These are phyloP conservation scores for Endocalyx cinctus DNA, from an alignment of 2,329 filamentous ascomycete species.

Conservation along the genomic window DNA sequence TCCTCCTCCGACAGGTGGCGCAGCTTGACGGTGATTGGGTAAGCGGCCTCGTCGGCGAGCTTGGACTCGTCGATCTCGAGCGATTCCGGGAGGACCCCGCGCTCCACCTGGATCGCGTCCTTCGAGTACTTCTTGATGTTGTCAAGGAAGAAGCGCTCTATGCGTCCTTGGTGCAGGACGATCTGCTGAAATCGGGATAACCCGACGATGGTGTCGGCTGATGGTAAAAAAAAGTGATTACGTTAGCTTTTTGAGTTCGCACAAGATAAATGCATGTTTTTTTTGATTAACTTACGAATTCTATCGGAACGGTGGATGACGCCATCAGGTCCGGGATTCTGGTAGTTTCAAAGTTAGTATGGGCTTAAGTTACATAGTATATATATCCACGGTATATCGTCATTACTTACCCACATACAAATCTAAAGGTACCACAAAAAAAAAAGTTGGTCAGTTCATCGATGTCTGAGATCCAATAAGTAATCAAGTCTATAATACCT, in stretches of 20 bases:
- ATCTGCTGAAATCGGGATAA: slow-evolving; percentile 54
- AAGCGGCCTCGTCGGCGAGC: slow-evolving; percentile 42
- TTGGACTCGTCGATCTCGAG: slow-evolving; percentile 45
- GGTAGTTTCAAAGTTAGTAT: slow-evolving; percentile 31
- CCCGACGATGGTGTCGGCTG: slow-evolving; percentile 50
- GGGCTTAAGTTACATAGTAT: too few relatives aligned
- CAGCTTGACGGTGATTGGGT: slow-evolving; percentile 55
- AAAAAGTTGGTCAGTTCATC: slow-evolving; percentile 1
- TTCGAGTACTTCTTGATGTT: slow-evolving; percentile 33
- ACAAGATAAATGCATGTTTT: too few relatives aligned
- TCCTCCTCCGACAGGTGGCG: slow-evolving; percentile 51
- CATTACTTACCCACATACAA: slow-evolving; percentile 24
- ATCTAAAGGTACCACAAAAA: slow-evolving; percentile 14
- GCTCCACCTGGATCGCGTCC: slow-evolving; percentile 43
- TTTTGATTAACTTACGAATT: too few relatives aligned
- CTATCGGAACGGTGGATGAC: slow-evolving; percentile 53
- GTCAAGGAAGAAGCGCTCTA: slow-evolving; percentile 55
- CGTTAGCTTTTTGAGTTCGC: too few relatives aligned
- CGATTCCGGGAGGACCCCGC: slow-evolving; percentile 49
- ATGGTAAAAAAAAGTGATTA: too few relatives aligned
- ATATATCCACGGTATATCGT: not conserved
- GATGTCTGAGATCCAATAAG: too few relatives aligned
- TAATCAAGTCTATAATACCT: slow-evolving; percentile 39
- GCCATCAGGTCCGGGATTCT: slow-evolving; percentile 60
- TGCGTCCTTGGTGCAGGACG: slow-evolving; percentile 58